phyloP scores from a whole-genome alignment of 2,329 filamentous ascomycete genomes.

The Graphilbum ipis-grandicollis region DNA sequence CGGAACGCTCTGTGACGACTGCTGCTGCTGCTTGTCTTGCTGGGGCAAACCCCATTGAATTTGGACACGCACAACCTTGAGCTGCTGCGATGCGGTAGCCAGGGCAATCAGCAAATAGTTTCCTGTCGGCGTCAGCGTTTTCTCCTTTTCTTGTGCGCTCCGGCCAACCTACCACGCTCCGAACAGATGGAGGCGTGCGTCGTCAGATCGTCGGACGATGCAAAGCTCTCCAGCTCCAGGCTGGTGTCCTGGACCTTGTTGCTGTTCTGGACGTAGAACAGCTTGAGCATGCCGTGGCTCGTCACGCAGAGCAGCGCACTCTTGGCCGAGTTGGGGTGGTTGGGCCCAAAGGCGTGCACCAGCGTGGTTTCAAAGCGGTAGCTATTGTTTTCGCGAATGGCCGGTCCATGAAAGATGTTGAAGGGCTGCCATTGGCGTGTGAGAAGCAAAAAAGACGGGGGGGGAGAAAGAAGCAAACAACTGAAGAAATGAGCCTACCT shows the following conservation, averaged over 20 bases:
- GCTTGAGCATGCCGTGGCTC: conserved; percentile 51
- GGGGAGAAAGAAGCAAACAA: background rate
- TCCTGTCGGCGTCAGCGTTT: too few relatives aligned
- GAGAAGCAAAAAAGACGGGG: too few relatives aligned
- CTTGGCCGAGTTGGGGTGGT: conserved; percentile 53
- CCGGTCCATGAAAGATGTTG: conserved; percentile 39
- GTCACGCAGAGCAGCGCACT: conserved; percentile 65
- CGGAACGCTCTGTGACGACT: conserved; percentile 24
- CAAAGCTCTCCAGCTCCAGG: conserved; percentile 57
- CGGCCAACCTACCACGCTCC: too few relatives aligned
- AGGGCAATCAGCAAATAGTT: conserved; percentile 43
- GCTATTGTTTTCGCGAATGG: conserved; percentile 38
- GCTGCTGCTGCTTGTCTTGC: conserved; percentile 33
- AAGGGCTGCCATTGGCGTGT: too few relatives aligned
- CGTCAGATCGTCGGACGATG: conserved; percentile 56
- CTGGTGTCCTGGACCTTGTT: conserved; percentile 53
- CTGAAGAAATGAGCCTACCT: conserved; percentile 14
- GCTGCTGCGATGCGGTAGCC: conserved; percentile 51
- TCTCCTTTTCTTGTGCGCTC: too few relatives aligned
- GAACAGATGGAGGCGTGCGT: conserved; percentile 64
- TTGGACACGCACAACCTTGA: conserved; percentile 56
- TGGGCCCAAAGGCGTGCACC: conserved; percentile 50
- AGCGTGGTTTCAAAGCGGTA: conserved; percentile 57
- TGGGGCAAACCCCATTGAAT: conserved; percentile 57
- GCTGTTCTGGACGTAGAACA: conserved; percentile 64